Base-by-base conservation (phyloP, 257 asterid species). In the Craterostigma plantagineum region DNA sequence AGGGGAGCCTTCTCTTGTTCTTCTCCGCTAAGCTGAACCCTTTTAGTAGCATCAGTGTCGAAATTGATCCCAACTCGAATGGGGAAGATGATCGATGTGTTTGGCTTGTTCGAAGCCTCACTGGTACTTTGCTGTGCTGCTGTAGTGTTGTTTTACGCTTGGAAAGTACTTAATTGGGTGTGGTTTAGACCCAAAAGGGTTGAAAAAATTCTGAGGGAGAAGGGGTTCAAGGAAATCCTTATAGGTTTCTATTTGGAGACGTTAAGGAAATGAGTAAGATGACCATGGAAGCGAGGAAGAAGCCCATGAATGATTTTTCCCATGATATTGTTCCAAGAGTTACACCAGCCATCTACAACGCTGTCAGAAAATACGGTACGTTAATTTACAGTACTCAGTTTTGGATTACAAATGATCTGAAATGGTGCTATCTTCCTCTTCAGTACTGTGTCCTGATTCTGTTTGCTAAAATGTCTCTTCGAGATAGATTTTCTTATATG, bases 281-380 rank as follows among this genome's bases (percentile, higher is more conserved):
- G 5, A n/a, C 3, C 9, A 30, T 12, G 4, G 18, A 30, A 12
- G 38, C 51, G 16, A 46, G 3, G 39, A 9, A 4, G 3, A 30
- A 46, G 11, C 51, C 51, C 51, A 46, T 46, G 30, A 23, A 6
- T 38, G 34, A 30, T 14, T 7, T 46, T 1, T 16, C 33, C 2
- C 39, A 46, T 30, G 39, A 46, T 46, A 30, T 46, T 38, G 15
- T 11, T 16, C 51, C 4, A 30, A 27, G 51, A 14, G 39, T 33
- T 18, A 9, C 15, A 1, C 18, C 39, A 0, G 33, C 34, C 34
- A 3, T 46, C 18, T 3, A 2, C 11, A 46, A 46, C 33, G 34
- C 39, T 38, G 13, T 46, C 6, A 15, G 30, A 4, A 44, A 9
- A 17, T 16, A 44, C 13, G 49, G 49, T 44, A 18, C 18, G 4